These are phyloP conservation scores for Filobasidium uniguttulatum DNA, from an alignment of 1,284 basidiomycete species.

Conservation along the genomic window DNA sequence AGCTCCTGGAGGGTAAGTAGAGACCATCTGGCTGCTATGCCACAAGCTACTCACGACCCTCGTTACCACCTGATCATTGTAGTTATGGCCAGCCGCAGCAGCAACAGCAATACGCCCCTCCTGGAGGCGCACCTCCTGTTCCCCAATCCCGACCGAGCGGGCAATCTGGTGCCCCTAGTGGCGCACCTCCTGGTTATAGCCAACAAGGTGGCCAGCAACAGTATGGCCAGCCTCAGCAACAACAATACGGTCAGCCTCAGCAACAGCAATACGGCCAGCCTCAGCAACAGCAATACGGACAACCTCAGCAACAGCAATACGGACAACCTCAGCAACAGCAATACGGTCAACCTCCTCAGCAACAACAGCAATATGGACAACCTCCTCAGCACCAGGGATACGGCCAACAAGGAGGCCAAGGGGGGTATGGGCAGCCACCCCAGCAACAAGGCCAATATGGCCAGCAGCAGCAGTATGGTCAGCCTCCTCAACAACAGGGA, in stretches of 20 bases:
- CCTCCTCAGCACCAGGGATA: constrained; percentile 13
- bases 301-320: constrained; percentile 11
- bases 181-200: constrained; percentile 17
- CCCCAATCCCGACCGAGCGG: constrained; percentile 13
- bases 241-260: constrained; percentile 7
- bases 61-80: not conserved
- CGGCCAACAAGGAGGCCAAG: constrained; percentile 16
- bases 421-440: constrained; percentile 15
- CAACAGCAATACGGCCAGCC: too few relatives aligned
- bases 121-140: constrained; percentile 2
- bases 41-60: too few relatives aligned
- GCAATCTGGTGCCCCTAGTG: constrained; percentile 10
- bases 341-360: constrained; percentile 7
- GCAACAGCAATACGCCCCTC: not conserved
- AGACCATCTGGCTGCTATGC: not conserved
- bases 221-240: constrained; percentile 18
- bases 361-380: constrained; percentile 11
- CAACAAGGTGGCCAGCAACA: constrained; percentile 13
- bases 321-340: constrained; percentile 19
- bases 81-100: not conserved
- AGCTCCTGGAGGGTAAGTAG: not conserved
- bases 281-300: too few relatives aligned
- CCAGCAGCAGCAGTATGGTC: constrained; percentile 15
- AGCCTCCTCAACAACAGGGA: constrained; percentile 14
- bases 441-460: constrained; percentile 7